Percentiles rank a stretch among this genome's conserved stretches.
Conservation (phyloP, 2,329 filamentous ascomycete genomes). For the Apiospora phragmitis region DNA sequence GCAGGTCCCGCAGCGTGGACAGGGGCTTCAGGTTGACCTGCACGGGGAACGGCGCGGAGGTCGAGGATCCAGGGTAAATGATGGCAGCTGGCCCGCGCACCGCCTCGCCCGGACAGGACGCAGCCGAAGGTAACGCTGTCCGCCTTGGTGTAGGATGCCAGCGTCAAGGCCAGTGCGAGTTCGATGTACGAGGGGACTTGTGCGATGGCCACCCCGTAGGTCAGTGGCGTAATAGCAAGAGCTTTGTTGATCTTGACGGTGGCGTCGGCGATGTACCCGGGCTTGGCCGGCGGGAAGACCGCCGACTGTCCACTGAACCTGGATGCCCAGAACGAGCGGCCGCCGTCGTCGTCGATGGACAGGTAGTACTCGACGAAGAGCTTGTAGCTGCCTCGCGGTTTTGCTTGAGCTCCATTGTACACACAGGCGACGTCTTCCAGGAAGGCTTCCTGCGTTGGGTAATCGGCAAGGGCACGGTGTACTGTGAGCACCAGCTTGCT, state of each 20-base stretch:
- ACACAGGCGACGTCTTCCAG: slow-evolving; percentile 12
- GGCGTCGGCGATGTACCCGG: neutral
- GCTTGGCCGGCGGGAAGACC: slow-evolving; percentile 12
- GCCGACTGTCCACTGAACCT: slow-evolving; percentile 16
- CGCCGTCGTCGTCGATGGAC: slow-evolving; percentile 14
- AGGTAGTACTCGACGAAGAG: slow-evolving; percentile 14
- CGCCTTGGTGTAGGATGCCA: slow-evolving; percentile 12
- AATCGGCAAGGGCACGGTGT: slow-evolving; percentile 19
- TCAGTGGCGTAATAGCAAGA: neutral
- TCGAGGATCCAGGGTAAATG: slow-evolving; percentile 21
- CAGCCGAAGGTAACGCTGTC: slow-evolving; percentile 18
- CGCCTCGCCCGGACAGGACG: slow-evolving; percentile 30
- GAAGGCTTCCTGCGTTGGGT: neutral
- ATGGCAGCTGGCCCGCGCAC: slow-evolving; percentile 17
- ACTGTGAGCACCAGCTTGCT: slow-evolving; percentile 14
- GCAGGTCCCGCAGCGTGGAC: slow-evolving; percentile 23
- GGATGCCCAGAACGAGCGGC: slow-evolving; percentile 18
- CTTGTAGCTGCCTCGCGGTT: slow-evolving; percentile 12
- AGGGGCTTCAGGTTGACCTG: slow-evolving; percentile 30
- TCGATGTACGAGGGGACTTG: slow-evolving; percentile 18
- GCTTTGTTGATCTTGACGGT: neutral
- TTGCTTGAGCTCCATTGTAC: slow-evolving; percentile 7
- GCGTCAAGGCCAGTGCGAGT: slow-evolving; percentile 19
- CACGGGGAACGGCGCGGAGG: slow-evolving; percentile 44
- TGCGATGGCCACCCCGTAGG: neutral